phyloP scores from a whole-genome alignment of 495 filamentous ascomycete genomes.

The Melanomma pulvis-pyrius region DNA sequence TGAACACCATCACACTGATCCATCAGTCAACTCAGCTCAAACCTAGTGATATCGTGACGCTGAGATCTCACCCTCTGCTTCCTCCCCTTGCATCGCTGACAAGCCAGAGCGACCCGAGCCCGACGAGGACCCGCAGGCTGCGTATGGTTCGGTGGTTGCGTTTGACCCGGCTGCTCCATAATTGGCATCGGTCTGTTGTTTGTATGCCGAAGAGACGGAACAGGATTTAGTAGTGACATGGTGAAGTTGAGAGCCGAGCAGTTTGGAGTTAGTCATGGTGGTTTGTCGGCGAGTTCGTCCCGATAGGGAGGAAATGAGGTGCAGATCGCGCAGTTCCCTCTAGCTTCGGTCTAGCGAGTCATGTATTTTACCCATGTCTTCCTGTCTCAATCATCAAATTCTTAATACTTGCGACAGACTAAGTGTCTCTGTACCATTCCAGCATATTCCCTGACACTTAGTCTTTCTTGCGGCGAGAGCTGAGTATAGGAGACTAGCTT shows the following conservation, averaged over 20 bases:
- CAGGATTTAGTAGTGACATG: not conserved
- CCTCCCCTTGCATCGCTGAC: conserved; percentile 27
- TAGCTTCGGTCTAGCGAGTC: not conserved
- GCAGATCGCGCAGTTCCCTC: not conserved
- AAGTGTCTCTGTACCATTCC: too few relatives aligned
- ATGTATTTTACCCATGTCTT: not conserved
- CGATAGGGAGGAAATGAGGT: conserved; percentile 9
- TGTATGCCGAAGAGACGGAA: not conserved
- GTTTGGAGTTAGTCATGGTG: conserved; percentile 3
- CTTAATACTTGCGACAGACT: too few relatives aligned
- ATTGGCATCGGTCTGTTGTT: not conserved
- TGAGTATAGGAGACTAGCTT: too few relatives aligned
- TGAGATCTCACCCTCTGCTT: conserved; percentile 25
- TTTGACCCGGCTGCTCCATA: conserved; percentile 10
- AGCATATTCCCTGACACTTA: too few relatives aligned
- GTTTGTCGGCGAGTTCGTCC: conserved; percentile 10
- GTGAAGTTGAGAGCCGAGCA: not conserved
- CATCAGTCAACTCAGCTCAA: not conserved
- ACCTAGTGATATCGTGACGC: not conserved
- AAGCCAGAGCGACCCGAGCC: conserved; percentile 25
- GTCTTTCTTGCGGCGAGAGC: too few relatives aligned
- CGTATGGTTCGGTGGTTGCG: not conserved
- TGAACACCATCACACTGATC: conserved; percentile 20
- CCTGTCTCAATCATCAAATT: not conserved
- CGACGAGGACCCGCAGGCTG: conserved; percentile 2